Percentiles rank a stretch among this genome's conserved stretches.
Evolutionary conservation across 2,329 filamentous ascomycete genomes (phyloP).

Genomic region (Aureobasidium sp.): DNA sequence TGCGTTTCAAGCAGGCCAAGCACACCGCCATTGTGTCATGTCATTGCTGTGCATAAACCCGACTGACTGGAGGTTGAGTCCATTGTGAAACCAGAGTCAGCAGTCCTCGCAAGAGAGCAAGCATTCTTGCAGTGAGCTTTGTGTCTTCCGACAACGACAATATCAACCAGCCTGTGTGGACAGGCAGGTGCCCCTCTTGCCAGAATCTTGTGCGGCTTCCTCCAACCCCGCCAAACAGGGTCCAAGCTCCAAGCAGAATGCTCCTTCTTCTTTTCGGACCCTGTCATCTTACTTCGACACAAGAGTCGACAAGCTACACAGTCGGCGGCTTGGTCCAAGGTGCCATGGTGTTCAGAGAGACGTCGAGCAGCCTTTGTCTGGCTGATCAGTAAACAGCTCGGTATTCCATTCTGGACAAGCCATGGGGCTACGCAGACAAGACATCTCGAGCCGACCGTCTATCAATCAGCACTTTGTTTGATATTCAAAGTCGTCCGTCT

Average conservation of each 20-base stretch:
- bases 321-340: background rate
- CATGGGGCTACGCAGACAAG: background rate
- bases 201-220: background rate
- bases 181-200: background rate
- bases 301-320: background rate
- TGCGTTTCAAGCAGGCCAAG: conserved; percentile 6
- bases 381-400: background rate
- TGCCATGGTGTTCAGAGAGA: background rate
- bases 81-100: background rate
- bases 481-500: background rate
- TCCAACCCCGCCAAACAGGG: background rate
- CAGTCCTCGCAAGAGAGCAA: background rate
- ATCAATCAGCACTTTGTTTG: background rate
- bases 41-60: background rate
- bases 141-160: background rate
- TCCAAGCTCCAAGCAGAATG: background rate
- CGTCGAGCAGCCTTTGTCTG: background rate
- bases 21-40: background rate
- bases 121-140: background rate
- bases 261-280: background rate
- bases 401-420: background rate
- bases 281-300: background rate
- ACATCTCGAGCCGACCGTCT: background rate
- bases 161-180: background rate
- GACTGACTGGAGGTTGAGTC: too few relatives aligned